Percentiles rank a stretch among this genome's conserved stretches.
These are phyloP conservation scores for Volvariella volvacea DNA, from an alignment of 1,284 basidiomycete species.

Conservation along the genomic window DNA sequence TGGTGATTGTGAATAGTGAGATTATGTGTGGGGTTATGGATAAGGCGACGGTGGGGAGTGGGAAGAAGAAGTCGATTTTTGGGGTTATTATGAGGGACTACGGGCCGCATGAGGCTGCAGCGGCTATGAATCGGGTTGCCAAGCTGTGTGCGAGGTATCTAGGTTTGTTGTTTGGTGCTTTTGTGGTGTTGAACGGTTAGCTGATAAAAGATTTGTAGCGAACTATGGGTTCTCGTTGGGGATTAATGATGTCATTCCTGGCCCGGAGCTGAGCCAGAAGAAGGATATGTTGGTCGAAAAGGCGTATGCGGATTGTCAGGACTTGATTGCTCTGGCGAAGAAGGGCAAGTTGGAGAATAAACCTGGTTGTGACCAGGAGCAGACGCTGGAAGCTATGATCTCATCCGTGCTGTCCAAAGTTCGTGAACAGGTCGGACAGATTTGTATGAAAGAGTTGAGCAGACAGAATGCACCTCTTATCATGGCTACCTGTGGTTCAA, in stretches of 20 bases:
- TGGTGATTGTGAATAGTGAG: constrained; percentile 96
- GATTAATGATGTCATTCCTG: constrained; percentile 98
- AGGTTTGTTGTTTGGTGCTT: constrained; percentile 38
- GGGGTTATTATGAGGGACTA: constrained; percentile 98
- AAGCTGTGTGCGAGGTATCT: constrained; percentile 96
- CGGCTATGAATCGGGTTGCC: constrained; percentile 94
- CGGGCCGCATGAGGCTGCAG: constrained; percentile 89
- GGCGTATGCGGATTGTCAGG: constrained; percentile 86
- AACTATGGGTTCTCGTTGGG: constrained; percentile 98
- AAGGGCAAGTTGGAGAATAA: constrained; percentile 93
- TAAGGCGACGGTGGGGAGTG: constrained; percentile 96
- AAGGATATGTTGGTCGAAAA: constrained; percentile 87
- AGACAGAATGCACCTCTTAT: constrained; percentile 95
- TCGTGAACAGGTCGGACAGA: constrained; percentile 93
- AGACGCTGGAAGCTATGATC: constrained; percentile 94
- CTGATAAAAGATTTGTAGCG: no score
- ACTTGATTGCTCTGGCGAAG: constrained; percentile 86
- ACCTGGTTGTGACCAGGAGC: constrained; percentile 94
- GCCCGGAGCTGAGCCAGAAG: constrained; percentile 70
- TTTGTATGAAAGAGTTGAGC: constrained; percentile 97
- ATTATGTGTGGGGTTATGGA: constrained; percentile 99
- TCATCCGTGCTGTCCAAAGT: constrained; percentile 93
- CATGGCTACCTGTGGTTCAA: constrained; percentile 99
- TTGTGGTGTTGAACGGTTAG: no score
- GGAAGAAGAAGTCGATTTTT: constrained; percentile 99